These are phyloP conservation scores for Pichia nakasei DNA, from an alignment of 805 yeast genomes.

Conservation along the genomic window DNA sequence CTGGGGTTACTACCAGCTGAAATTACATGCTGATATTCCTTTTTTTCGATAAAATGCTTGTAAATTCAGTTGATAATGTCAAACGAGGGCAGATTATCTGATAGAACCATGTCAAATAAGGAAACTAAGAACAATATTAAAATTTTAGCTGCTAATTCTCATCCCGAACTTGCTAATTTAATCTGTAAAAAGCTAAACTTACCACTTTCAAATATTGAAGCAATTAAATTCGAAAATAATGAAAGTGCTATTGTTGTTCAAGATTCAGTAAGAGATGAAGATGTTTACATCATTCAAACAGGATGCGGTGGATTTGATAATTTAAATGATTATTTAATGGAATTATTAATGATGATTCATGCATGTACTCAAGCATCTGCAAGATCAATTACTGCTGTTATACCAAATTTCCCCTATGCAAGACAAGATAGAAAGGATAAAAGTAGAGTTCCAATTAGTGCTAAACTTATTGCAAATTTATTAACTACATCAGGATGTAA, in stretches of 20 bases:
- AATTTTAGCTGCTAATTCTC: conserved; percentile 61
- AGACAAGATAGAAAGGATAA: conserved; percentile 97
- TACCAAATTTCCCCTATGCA: conserved; percentile 95
- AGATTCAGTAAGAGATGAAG: conserved; percentile 86
- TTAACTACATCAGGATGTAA: conserved; percentile 90
- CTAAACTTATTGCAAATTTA: conserved; percentile 86
- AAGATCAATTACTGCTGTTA: conserved; percentile 84
- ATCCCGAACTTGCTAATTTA: conserved; percentile 68
- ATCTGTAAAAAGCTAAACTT: conserved; percentile 62
- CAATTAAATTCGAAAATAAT: conserved; percentile 75
- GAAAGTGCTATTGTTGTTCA: conserved; percentile 86
- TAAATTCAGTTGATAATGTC: background rate
- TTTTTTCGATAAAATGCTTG: too few species aligned
- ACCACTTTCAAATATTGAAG: conserved; percentile 65
- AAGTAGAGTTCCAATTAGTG: conserved; percentile 93
- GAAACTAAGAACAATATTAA: conserved; percentile 38
- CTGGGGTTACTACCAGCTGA: too few species aligned
- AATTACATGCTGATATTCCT: too few species aligned
- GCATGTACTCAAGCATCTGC: conserved; percentile 97
- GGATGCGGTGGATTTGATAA: conserved; percentile 73
- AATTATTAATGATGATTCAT: conserved; percentile 78
- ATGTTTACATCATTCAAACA: conserved; percentile 75
- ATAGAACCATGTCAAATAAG: conserved; percentile 23
- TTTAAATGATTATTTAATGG: conserved; percentile 81
- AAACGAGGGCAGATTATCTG: background rate